phyloP scores from a whole-genome alignment of 805 yeast species.

The Saccharomycopsis schoenii region DNA sequence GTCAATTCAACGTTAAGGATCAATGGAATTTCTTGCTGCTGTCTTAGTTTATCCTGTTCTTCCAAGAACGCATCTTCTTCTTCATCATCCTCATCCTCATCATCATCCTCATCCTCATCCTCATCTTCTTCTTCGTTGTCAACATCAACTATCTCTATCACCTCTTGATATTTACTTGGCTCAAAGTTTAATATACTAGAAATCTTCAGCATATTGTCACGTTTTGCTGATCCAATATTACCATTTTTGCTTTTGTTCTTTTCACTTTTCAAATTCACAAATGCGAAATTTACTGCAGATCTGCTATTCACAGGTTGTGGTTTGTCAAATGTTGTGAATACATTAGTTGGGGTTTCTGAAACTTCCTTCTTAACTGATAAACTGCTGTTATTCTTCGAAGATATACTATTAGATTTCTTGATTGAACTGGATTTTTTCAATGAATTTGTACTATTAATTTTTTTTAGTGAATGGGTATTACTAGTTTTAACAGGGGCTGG shows the following conservation, averaged over 20 bases:
- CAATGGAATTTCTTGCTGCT: constrained; percentile 37
- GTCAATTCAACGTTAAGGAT: constrained; percentile 45
- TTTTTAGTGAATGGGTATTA: not conserved
- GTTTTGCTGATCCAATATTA: not conserved
- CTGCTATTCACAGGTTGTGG: constrained; percentile 1
- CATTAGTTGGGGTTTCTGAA: not conserved
- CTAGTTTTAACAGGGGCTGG: not conserved
- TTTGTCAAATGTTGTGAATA: constrained; percentile 2
- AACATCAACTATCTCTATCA: constrained; percentile 8
- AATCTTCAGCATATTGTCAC: constrained; percentile 2
- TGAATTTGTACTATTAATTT: not conserved
- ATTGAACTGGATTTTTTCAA: not conserved
- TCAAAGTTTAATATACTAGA: not conserved
- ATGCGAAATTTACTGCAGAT: not conserved
- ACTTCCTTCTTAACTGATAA: not conserved
- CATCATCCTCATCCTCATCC: not conserved
- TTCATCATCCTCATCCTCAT: constrained; percentile 16
- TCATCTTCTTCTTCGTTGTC: constrained; percentile 12
- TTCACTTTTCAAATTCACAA: not conserved
- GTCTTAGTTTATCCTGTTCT: constrained; percentile 9
- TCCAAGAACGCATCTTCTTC: constrained; percentile 11
- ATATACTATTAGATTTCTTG: not conserved
- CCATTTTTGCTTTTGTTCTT: not conserved
- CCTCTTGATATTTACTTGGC: not conserved
- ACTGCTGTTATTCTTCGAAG: not conserved